Conservation (phyloP, 2,329 filamentous ascomycete species). For the Raffaelea deltoideospora region DNA sequence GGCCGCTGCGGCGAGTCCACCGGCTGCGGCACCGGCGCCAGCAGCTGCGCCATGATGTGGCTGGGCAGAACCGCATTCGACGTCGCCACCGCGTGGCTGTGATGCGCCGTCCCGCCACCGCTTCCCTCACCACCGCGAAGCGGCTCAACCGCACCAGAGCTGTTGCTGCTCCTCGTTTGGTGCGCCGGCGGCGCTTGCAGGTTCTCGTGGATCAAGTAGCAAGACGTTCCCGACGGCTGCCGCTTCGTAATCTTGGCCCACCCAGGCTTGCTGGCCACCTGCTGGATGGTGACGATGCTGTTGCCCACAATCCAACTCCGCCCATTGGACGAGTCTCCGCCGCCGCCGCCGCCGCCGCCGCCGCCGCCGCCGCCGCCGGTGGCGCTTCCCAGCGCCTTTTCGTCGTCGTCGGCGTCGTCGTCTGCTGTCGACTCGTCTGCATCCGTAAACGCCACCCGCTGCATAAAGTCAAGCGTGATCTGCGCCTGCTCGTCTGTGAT, state of each 20-base stretch:
- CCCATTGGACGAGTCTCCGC: conserved; percentile 42
- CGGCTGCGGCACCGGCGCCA: conserved; percentile 45
- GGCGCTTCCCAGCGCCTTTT: no score
- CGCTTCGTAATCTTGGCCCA: conserved; percentile 58
- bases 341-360: conserved; percentile 20
- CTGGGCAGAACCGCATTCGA: conserved; percentile 54
- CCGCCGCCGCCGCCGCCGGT: no score
- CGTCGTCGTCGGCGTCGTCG: conserved; percentile 48
- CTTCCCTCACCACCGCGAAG: no score
- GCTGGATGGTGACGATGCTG: conserved; percentile 60
- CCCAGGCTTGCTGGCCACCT: conserved; percentile 43
- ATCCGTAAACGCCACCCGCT: conserved; percentile 72
- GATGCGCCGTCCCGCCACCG: conserved; percentile 5
- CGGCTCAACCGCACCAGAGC: no score
- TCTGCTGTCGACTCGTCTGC: conserved; percentile 52
- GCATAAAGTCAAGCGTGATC: conserved; percentile 91
- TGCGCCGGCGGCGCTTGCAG: conserved; percentile 42
- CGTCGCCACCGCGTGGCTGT: conserved; percentile 29
- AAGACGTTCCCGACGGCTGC: conserved; percentile 53
- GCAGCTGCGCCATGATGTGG: conserved; percentile 55
- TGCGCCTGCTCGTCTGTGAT: conserved; percentile 82
- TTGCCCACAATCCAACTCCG: conserved; percentile 61
- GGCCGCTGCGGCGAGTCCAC: conserved; percentile 46
- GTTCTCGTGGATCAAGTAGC: conserved; percentile 43
- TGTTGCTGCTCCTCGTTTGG: conserved; percentile 19